Base-by-base conservation (phyloP, 345 rosid genomes). In the Brassica carinata region DNA sequence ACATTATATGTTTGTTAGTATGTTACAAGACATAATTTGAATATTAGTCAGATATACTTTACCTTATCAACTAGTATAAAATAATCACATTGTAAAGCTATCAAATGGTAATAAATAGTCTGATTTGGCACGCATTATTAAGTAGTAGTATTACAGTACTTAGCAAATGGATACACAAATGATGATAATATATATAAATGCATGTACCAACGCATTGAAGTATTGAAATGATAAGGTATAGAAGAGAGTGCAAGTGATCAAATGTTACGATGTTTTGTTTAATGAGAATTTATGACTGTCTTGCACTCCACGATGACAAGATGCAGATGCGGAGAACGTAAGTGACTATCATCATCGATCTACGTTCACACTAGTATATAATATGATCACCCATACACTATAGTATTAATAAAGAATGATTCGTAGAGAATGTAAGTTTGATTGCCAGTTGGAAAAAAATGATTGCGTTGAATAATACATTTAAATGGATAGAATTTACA, bases 271-370 rank as follows among this genome's bases (percentile, higher is more conserved):
- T 31, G 70, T 61, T 68, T 67, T 59, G 64, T 59, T 74, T 31
- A 61, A 23, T 27, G 13, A 53, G 1, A 66, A 63, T 69, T 14
- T 38, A 57, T 30, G 40, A 31, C 18, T 69, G 34, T 69, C 71
- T 80, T 69, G 71, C 79, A 48, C 8, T 51, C 63, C 51, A 80
- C 79, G 79, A 70, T 64, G 59, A 34, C 61, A 2, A 62, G 71
- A 75, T 79, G 71, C 79, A 62, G 61, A 75, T 74, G 75, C 79
- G 64, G 72, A 69, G 71, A 74, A 80, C 64, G 23, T 61, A 45
- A 67, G 78, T 62, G 65, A 63, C 57, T 45, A 19, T 26, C 57
- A 55, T 57, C 33, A 31, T 67, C 34, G 29, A 31, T 71, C 66
- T 34, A 33, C 53, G 75, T 74, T 31, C 75, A 53, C 51, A 75